Evolutionary conservation across 768 basidiomycete species (phyloP).

Genomic region (Phylloporus sp.): DNA sequence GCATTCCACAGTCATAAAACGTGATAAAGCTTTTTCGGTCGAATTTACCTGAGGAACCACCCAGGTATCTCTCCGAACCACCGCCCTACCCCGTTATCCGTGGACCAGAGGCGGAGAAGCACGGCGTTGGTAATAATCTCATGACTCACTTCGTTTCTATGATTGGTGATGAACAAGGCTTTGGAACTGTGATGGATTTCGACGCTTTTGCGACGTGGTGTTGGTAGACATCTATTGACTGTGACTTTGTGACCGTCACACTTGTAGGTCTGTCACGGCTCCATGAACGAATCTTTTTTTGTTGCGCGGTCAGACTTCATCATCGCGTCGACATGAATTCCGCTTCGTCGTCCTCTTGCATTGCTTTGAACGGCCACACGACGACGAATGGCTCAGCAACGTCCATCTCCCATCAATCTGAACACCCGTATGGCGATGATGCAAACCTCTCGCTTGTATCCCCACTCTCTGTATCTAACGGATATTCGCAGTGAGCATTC

Average conservation of each 20-base stretch:
- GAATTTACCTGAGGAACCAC: slow-evolving; percentile 9
- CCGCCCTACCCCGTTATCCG: slow-evolving; percentile 48
- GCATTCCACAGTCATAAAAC: slow-evolving; percentile 7
- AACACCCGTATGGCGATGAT: slow-evolving; percentile 35
- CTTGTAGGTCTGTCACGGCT: slow-evolving; percentile 11
- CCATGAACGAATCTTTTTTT: slow-evolving; percentile 20
- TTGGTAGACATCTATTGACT: neutral
- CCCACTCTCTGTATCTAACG: slow-evolving; percentile 47
- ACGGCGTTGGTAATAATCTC: slow-evolving; percentile 45
- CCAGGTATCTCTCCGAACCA: slow-evolving; percentile 39
- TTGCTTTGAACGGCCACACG: slow-evolving; percentile 48
- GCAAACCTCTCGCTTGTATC: slow-evolving; percentile 15
- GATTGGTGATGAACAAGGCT: slow-evolving; percentile 28
- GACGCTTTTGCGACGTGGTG: slow-evolving; percentile 22
- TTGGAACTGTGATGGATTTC: slow-evolving; percentile 40
- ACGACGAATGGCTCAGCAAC: slow-evolving; percentile 47
- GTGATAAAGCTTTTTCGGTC: neutral
- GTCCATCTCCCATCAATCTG: slow-evolving; percentile 33
- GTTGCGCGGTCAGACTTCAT: neutral
- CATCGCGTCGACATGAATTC: slow-evolving; percentile 21
- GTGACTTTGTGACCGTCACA: slow-evolving; percentile 22
- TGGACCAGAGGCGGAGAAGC: slow-evolving; percentile 38
- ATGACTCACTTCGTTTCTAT: slow-evolving; percentile 58
- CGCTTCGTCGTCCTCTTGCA: slow-evolving; percentile 30
- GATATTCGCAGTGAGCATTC: slow-evolving; percentile 53